Evolutionary conservation across 1,284 basidiomycete species (phyloP).

Genomic region (Amylostereum chailletii): DNA sequence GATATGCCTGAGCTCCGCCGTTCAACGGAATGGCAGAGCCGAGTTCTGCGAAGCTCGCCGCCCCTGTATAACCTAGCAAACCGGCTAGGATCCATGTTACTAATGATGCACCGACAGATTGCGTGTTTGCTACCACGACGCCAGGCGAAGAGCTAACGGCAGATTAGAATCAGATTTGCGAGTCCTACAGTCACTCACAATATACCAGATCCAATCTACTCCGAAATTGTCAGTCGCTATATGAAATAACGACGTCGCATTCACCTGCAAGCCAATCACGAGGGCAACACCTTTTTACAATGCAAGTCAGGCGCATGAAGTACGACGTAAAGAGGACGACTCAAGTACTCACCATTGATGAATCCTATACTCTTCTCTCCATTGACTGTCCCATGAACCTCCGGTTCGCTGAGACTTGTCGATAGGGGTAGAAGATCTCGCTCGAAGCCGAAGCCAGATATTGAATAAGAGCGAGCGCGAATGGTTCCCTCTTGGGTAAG

Average conservation of each 20-base stretch:
- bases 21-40: constrained; percentile 80
- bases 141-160: constrained; percentile 73
- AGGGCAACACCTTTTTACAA: constrained; percentile 64
- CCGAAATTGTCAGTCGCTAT: not conserved
- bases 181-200: constrained; percentile 45
- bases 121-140: constrained; percentile 80
- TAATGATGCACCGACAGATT: constrained; percentile 80
- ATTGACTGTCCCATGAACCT: constrained; percentile 33
- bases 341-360: constrained; percentile 51
- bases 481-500: constrained; percentile 29
- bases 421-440: constrained; percentile 70
- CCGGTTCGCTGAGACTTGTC: constrained; percentile 63
- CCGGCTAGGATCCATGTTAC: constrained; percentile 76
- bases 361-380: constrained; percentile 71
- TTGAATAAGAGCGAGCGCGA: constrained; percentile 51
- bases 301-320: not conserved
- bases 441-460: constrained; percentile 73
- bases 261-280: constrained; percentile 71
- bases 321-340: not conserved
- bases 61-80: constrained; percentile 86
- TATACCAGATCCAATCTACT: constrained; percentile 85
- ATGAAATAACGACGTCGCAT: not conserved
- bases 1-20: constrained; percentile 88
- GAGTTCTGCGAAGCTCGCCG: constrained; percentile 85
- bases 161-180: not conserved